phyloP scores from a whole-genome alignment of 2,329 filamentous ascomycete genomes.

The Madurella mycetomatis region DNA sequence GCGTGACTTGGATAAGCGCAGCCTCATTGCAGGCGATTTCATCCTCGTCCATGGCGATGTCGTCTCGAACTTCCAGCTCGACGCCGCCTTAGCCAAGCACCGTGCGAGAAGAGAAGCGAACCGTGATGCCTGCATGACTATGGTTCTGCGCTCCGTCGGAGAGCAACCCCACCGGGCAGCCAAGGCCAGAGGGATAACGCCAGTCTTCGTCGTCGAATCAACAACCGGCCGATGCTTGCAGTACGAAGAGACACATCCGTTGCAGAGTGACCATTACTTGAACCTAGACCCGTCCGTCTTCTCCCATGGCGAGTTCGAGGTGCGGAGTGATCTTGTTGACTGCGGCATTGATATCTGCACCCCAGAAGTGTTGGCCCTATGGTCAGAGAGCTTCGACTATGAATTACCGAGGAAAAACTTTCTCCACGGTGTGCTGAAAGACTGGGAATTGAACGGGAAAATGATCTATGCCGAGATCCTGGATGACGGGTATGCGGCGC shows the following conservation, averaged over 20 bases:
- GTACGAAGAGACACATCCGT: conserved; percentile 83
- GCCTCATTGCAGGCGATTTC: conserved; percentile 84
- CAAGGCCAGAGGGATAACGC: conserved; percentile 68
- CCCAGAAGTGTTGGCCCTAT: conserved; percentile 87
- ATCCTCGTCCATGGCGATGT: conserved; percentile 89
- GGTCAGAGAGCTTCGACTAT: conserved; percentile 94
- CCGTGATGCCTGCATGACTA: conserved; percentile 97
- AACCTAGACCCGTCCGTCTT: conserved; percentile 77
- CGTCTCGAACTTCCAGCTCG: conserved; percentile 84
- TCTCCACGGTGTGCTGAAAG: conserved; percentile 82
- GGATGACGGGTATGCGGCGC: conserved; percentile 76
- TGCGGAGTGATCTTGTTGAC: conserved; percentile 85
- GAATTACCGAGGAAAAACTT: conserved; percentile 71
- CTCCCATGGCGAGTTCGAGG: conserved; percentile 67
- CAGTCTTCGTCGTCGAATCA: conserved; percentile 82
- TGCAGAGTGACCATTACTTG: conserved; percentile 60
- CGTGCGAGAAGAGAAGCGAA: conserved; percentile 74
- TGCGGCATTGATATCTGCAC: conserved; percentile 97
- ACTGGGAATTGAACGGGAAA: conserved; percentile 95
- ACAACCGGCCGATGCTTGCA: conserved; percentile 78
- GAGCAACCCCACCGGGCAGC: conserved; percentile 63
- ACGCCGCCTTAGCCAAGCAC: conserved; percentile 71
- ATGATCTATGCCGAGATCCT: conserved; percentile 91
- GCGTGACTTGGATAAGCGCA: conserved; percentile 83
- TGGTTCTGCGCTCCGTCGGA: conserved; percentile 78